phyloP scores from a whole-genome alignment of 1,284 basidiomycete species.

The Pseudozyma hubeiensis region DNA sequence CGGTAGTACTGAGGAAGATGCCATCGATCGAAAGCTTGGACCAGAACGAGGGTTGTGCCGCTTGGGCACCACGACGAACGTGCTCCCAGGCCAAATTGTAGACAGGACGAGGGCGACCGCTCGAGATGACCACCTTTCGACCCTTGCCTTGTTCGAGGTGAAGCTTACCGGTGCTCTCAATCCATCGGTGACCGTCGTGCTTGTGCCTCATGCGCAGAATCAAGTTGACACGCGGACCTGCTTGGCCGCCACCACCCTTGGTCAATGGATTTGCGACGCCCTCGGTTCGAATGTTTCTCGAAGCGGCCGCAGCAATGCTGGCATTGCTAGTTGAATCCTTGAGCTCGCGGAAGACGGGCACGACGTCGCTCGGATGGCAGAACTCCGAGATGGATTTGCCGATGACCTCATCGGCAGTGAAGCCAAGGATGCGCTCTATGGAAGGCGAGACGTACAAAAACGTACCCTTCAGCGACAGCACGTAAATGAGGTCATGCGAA shows the following conservation, averaged over 20 bases:
- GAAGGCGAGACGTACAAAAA: conserved; percentile 86
- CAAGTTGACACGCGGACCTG: conserved; percentile 62
- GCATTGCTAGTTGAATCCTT: conserved; percentile 77
- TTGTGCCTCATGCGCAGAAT: conserved; percentile 64
- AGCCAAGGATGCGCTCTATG: conserved; percentile 62
- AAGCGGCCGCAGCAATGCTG: conserved; percentile 63
- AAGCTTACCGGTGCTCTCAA: conserved; percentile 62
- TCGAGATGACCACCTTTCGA: conserved; percentile 64
- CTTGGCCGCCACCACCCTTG: conserved; percentile 65
- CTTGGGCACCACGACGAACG: conserved; percentile 46
- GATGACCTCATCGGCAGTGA: conserved; percentile 78
- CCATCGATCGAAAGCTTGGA: conserved; percentile 60
- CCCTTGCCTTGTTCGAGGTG: conserved; percentile 67
- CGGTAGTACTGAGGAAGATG: conserved; percentile 54
- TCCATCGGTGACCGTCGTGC: conserved; percentile 57
- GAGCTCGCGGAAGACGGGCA: conserved; percentile 89
- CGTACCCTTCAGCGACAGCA: conserved; percentile 90
- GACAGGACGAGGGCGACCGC: conserved; percentile 56
- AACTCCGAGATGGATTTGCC: conserved; percentile 81
- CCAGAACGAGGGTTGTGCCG: conserved; percentile 57
- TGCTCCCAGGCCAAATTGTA: conserved; percentile 62
- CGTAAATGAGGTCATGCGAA: conserved; percentile 81
- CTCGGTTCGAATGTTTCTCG: conserved; percentile 49
- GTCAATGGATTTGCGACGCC: conserved; percentile 59
- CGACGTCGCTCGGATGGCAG: conserved; percentile 88